These are phyloP conservation scores for Pyrus betulifolia DNA, from an alignment of 306 rosid genomes.

Conservation along the genomic window DNA sequence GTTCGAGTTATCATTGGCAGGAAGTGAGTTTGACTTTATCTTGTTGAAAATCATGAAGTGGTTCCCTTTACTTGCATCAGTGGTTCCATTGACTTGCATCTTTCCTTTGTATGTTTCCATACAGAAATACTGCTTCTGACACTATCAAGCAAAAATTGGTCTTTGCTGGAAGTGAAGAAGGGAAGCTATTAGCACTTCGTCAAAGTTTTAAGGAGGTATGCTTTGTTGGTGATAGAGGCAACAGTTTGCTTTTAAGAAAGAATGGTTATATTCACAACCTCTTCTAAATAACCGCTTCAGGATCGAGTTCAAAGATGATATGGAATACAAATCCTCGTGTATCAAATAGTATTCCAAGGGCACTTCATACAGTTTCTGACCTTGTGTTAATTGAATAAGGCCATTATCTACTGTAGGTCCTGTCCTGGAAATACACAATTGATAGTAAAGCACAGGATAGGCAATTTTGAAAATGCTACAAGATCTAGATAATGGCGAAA, in stretches of 20 bases:
- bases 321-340: neutral
- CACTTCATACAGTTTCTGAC: neutral
- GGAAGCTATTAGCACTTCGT: conserved; percentile 81
- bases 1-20: conserved; percentile 91
- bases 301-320: neutral
- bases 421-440: neutral
- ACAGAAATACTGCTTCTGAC: conserved; percentile 90
- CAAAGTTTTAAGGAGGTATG: conserved; percentile 89
- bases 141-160: conserved; percentile 74
- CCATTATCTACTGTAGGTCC: neutral
- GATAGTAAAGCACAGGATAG: neutral
- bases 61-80: conserved; percentile 5
- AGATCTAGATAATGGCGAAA: neutral
- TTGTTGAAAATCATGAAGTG: conserved; percentile 12
- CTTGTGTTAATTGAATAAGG: neutral
- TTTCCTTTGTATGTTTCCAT: conserved; percentile 16
- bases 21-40: conserved; percentile 49
- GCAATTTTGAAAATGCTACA: neutral
- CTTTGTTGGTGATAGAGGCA: neutral
- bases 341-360: neutral
- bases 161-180: conserved; percentile 92
- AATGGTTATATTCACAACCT: neutral
- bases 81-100: conserved; percentile 7
- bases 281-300: neutral
- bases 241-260: neutral